Percentiles rank a stretch among this genome's conserved stretches.
Evolutionary conservation across 1,284 basidiomycete species (phyloP).

Genomic region (Chiua sp.): DNA sequence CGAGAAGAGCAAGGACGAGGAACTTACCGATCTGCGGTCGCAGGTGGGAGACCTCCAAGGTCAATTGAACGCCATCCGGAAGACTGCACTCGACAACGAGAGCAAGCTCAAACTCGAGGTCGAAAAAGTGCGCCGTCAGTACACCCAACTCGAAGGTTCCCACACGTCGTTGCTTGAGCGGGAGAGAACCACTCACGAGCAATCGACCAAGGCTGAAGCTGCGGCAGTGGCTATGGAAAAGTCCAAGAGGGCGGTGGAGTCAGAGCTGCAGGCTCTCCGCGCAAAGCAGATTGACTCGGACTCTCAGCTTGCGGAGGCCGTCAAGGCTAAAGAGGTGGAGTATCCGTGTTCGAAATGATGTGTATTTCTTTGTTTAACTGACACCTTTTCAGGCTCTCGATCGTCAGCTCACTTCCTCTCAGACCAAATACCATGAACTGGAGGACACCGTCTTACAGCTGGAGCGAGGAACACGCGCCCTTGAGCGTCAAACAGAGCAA

Average conservation of each 20-base stretch:
- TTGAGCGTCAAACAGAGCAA: conserved; percentile 75
- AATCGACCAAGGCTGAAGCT: conserved; percentile 57
- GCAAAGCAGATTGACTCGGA: conserved; percentile 79
- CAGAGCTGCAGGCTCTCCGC: conserved; percentile 75
- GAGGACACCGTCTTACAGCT: conserved; percentile 88
- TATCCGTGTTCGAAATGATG: background rate
- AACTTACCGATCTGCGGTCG: conserved; percentile 76
- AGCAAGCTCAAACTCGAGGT: conserved; percentile 73
- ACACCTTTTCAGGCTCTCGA: conserved; percentile 52
- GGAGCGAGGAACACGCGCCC: conserved; percentile 81
- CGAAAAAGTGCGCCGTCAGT: conserved; percentile 62
- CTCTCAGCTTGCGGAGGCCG: conserved; percentile 63
- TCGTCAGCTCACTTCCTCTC: conserved; percentile 73
- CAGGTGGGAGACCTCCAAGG: conserved; percentile 66
- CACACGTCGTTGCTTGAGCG: conserved; percentile 70
- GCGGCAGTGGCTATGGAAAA: conserved; percentile 72
- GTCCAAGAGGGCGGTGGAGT: conserved; percentile 70
- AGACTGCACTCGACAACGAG: conserved; percentile 62
- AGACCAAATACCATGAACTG: conserved; percentile 81
- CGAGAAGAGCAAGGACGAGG: conserved; percentile 88
- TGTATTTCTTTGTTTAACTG: conserved; percentile 4
- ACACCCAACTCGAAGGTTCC: conserved; percentile 58
- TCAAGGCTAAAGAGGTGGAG: conserved; percentile 75
- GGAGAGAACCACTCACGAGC: conserved; percentile 56
- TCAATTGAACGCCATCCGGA: conserved; percentile 65